Evolutionary conservation across 73 alveolate species (phyloP), one percentile per base, ranked within the genome.

Genomic region (Tetrahymena thermophila): DNA sequence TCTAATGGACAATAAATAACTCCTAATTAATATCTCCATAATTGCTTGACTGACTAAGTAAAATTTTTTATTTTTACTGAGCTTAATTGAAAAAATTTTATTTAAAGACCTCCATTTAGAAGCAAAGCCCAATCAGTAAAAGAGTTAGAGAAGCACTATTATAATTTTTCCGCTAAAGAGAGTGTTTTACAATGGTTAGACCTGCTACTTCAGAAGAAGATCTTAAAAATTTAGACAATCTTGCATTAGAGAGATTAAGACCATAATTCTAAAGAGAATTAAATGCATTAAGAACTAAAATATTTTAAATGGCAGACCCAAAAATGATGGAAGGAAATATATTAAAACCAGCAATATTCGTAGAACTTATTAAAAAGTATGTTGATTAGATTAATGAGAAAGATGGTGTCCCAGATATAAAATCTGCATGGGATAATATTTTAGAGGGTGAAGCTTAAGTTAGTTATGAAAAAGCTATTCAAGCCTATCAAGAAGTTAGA

Each of bases 21-120:
- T 25, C 97, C 99, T 38, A 96, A 97, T 38, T 98, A 98, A 94
- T 99, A 99, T 94, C 94, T 99, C 84, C 99, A 99, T 94, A 85
- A 96, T 35, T 98, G 98, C 37, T 96, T 99, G n/a, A 94, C 85
- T 85, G 98, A 96, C 85, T 56, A 94, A n/a, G 95, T 94, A 93
- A 93, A 25, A 0, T 4, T 23, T 56, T 56, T 71, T 71, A 71
- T 13, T 25, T 28, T 71, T 25, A 1, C 2, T 6, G 4, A 28
- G 23, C 89, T 71, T 71, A 7, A 1, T 25, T 71, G n/a, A 71
- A 71, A n/a, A 19, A 31, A 31, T 71, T 71, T 71, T n/a, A 11
- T 71, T 71, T 19, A 71, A 96, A 98, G 97, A 97, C 97, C 84
- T 98, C 98, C 35, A 97, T 97, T 95, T 97, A 98, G 35, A 98